phyloP scores from a whole-genome alignment of 1,284 basidiomycete genomes.

The Trichosporon asahii region DNA sequence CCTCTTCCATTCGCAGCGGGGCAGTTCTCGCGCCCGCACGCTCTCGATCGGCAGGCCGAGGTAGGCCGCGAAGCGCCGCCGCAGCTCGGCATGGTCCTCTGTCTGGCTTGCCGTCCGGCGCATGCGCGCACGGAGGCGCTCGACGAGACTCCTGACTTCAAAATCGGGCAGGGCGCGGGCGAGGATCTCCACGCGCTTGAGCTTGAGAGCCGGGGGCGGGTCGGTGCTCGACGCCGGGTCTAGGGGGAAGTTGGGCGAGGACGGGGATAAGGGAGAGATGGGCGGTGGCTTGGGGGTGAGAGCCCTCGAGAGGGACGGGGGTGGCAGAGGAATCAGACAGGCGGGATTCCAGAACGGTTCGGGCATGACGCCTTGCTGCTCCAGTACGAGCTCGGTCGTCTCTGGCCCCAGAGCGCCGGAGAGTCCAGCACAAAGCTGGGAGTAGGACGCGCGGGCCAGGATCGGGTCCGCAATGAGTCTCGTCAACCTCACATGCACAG shows the following conservation, averaged over 20 bases:
- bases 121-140: background rate
- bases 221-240: background rate
- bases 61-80: background rate
- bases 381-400: background rate
- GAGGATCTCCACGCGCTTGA: background rate
- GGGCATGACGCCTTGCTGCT: background rate
- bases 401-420: background rate
- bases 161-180: background rate
- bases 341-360: background rate
- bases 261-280: background rate
- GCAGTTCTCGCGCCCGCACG: background rate
- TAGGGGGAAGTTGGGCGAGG: background rate
- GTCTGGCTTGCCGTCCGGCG: background rate
- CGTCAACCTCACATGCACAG: background rate
- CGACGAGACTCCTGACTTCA: background rate
- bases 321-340: background rate
- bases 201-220: background rate
- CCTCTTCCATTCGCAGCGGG: background rate
- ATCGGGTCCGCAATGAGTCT: background rate
- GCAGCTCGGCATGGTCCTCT: background rate
- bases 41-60: background rate
- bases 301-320: background rate
- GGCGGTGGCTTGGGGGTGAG: background rate
- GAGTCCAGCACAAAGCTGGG: background rate
- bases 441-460: background rate